phyloP scores from a whole-genome alignment of 1,284 basidiomycete genomes.

The Thelephora terrestris region DNA sequence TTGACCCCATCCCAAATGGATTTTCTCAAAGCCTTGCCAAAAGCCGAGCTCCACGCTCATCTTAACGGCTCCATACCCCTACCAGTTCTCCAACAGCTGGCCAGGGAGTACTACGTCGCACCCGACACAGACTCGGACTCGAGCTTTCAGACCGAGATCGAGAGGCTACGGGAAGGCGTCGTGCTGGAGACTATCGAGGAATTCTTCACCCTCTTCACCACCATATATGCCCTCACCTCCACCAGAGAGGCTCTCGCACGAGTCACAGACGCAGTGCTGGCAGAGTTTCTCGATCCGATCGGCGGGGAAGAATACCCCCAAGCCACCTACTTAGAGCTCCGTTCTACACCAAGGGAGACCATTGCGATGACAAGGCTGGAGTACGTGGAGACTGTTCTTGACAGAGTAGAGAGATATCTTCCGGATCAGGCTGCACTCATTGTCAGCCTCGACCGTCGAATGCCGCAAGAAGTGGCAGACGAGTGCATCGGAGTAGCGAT shows the following conservation, averaged over 20 bases:
- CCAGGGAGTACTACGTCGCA: conserved; percentile 30
- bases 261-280: conserved; percentile 53
- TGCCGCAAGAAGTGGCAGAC: conserved; percentile 36
- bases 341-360: conserved; percentile 57
- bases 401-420: conserved; percentile 49
- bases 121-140: conserved; percentile 5
- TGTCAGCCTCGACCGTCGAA: conserved; percentile 63
- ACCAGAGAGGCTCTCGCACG: conserved; percentile 39
- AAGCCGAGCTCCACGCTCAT: conserved; percentile 77
- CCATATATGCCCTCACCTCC: conserved; percentile 67
- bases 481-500: conserved; percentile 54
- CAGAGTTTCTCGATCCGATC: conserved; percentile 40
- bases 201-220: conserved; percentile 67
- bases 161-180: conserved; percentile 40
- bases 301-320: conserved; percentile 30
- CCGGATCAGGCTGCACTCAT: conserved; percentile 45
- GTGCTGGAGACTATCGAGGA: conserved; percentile 46
- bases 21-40: conserved; percentile 56
- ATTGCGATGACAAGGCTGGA: conserved; percentile 39
- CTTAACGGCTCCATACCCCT: conserved; percentile 76
- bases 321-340: conserved; percentile 64
- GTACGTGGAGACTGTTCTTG: conserved; percentile 60
- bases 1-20: conserved; percentile 39
- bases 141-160: conserved; percentile 25
- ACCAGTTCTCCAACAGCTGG: conserved; percentile 52